phyloP scores from a whole-genome alignment of 352 stramenopile genomes.

The Elongisporangium undulatum region DNA sequence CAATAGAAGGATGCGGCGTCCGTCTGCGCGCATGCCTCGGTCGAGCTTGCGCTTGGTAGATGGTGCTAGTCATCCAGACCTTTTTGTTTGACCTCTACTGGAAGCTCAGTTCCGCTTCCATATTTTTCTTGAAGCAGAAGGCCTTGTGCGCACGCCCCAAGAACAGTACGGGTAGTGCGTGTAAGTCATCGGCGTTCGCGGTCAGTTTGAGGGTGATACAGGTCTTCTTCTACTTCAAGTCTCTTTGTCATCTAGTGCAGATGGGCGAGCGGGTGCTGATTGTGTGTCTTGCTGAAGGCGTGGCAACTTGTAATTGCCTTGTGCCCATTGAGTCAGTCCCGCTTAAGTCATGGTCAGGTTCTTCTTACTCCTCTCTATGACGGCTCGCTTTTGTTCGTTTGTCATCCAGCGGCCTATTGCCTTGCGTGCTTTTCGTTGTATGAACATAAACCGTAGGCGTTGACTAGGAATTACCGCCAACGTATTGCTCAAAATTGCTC shows the following conservation, averaged over 20 bases:
- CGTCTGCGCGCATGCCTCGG: conserved; percentile 4
- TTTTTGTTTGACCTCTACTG: conserved; percentile 7
- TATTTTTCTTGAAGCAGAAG: conserved; percentile 3
- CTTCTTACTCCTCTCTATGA: no score
- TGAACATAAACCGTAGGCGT: neutral
- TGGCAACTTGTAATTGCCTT: no score
- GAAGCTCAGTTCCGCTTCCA: conserved; percentile 2
- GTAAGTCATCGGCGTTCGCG: conserved; percentile 9
- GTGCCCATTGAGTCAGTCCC: no score
- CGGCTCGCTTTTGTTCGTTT: no score
- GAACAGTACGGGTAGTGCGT: neutral
- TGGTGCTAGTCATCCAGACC: conserved; percentile 5
- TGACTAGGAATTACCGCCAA: no score
- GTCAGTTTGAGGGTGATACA: conserved; percentile 4
- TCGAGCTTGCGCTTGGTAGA: conserved; percentile 6
- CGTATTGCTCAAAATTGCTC: no score
- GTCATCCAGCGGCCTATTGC: no score
- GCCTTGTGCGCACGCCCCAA: conserved; percentile 2
- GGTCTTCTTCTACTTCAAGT: conserved; percentile 11
- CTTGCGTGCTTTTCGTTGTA: no score
- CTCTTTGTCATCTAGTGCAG: no score
- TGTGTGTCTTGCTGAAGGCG: no score
- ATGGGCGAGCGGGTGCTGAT: no score
- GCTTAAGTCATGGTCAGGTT: no score
- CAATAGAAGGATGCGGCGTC: conserved; percentile 3